A percentile compares a stretch with the other conserved stretches of the same genome.
Evolutionary conservation across 1,284 basidiomycete species (phyloP).

Genomic region (Ganoderma lucidum): DNA sequence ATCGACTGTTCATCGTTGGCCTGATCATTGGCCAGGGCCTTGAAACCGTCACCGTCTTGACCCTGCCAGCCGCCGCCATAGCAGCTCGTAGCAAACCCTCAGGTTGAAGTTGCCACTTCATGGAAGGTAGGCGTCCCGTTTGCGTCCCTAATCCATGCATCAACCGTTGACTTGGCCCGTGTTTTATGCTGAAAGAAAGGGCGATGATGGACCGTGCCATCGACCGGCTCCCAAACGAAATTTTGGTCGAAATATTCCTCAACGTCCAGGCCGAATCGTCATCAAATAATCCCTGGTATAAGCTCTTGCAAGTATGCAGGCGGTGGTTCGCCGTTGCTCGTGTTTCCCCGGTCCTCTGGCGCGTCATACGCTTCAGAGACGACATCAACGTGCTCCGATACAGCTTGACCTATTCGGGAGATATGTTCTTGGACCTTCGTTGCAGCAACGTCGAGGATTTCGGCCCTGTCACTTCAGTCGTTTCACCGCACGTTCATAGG

Average conservation of each 20-base stretch:
- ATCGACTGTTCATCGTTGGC: too few species aligned
- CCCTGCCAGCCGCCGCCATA: background rate
- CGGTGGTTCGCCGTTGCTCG: background rate
- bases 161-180: background rate
- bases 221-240: background rate
- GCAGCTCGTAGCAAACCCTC: background rate
- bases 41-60: background rate
- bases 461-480: background rate
- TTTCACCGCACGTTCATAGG: background rate
- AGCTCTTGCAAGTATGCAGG: background rate
- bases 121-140: background rate
- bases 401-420: background rate
- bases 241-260: constrained; percentile 11
- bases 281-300: background rate
- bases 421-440: background rate
- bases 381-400: background rate
- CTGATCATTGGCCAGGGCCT: background rate
- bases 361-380: background rate
- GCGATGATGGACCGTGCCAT: background rate
- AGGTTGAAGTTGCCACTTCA: background rate
- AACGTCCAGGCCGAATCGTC: background rate
- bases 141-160: background rate
- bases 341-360: background rate
- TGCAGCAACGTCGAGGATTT: background rate
- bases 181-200: background rate